Evolutionary conservation across 1,284 basidiomycete species (phyloP), one percentile per base, ranked within the genome.

Genomic region (Coniophora puteana): DNA sequence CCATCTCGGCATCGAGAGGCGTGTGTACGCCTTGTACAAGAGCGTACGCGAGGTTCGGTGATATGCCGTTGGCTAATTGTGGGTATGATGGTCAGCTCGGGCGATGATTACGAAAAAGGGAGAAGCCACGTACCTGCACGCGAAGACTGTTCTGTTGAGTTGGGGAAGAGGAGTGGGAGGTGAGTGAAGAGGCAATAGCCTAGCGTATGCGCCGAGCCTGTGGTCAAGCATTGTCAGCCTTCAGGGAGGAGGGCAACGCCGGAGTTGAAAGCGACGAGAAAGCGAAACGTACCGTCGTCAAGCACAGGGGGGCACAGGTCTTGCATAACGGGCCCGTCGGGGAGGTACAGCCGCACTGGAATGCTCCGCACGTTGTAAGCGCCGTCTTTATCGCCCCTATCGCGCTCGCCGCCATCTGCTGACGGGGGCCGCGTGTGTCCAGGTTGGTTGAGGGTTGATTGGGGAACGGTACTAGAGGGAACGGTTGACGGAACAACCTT

Each of bases 321-420:
- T 62, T 96, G 93, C 18, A 97, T 66, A 7, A 93, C 86, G 1
- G 92, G 92, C 0, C 89, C 92, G 47, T 94, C 89, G 17, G 94
- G 93, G 21, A 98, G 73, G 59, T 94, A 95, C 46, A 99, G 67
- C 57, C 92, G 80, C 28, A 94, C 78, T 3, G 95, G 94, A 0
- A 97, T 78, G 51, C 85, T 89, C 36, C 91, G 76, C 20, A 93
- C 87, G 42, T 76, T 83, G 59, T 91, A 93, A 1, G 89, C 89
- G 24, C 82, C 82, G 49, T 89, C 88, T 26, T 74, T 69, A 51
- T 81, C 81, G 8, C n/a, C n/a, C n/a, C n/a, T n/a, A n/a, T n/a
- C 72, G 67, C 12, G 66, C 69, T 38, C 64, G 72, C 21, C 68
- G 66, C 3, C 80, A 57, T 90, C 88, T 10, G 78, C 76, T 21